phyloP scores from a whole-genome alignment of 805 yeast genomes.

The Barnettozyma sp. region DNA sequence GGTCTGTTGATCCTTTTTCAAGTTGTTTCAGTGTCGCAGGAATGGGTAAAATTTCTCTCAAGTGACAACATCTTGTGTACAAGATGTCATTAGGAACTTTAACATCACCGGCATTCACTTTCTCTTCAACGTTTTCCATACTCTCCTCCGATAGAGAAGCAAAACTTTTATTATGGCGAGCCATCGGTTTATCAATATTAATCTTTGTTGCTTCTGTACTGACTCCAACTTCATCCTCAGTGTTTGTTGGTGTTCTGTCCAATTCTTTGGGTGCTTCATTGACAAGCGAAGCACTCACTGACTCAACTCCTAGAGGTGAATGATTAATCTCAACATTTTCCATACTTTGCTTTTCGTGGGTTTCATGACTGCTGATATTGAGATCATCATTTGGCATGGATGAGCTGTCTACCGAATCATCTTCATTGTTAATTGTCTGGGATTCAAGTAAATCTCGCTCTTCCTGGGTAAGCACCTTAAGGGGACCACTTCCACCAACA shows the following conservation, averaged over 20 bases:
- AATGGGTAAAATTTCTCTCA: constrained; percentile 86
- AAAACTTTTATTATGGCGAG: constrained; percentile 29
- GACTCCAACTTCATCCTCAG: constrained; percentile 34
- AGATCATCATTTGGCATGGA: too few species aligned
- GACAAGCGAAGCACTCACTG: constrained; percentile 33
- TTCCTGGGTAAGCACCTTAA: constrained; percentile 34
- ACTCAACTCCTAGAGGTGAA: constrained; percentile 28
- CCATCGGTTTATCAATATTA: constrained; percentile 39
- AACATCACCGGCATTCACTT: constrained; percentile 21
- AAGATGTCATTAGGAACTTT: constrained; percentile 54
- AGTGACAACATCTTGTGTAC: constrained; percentile 89
- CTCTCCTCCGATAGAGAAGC: constrained; percentile 22
- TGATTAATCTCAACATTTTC: constrained; percentile 13
- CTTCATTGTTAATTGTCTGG: constrained; percentile 6
- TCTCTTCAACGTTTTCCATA: constrained; percentile 16
- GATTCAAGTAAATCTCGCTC: constrained; percentile 14
- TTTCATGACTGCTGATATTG: too few species aligned
- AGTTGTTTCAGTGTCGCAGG: constrained; percentile 83
- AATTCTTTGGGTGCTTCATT: constrained; percentile 30
- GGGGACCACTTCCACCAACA: constrained; percentile 71
- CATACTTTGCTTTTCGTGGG: not conserved
- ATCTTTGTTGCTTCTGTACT: constrained; percentile 28
- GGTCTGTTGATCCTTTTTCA: constrained; percentile 67
- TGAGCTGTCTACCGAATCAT: not conserved
- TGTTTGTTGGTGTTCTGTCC: constrained; percentile 24